Evolutionary conservation across 805 yeast genomes (phyloP).

Genomic region (Nakazawaea ishiwadae): DNA sequence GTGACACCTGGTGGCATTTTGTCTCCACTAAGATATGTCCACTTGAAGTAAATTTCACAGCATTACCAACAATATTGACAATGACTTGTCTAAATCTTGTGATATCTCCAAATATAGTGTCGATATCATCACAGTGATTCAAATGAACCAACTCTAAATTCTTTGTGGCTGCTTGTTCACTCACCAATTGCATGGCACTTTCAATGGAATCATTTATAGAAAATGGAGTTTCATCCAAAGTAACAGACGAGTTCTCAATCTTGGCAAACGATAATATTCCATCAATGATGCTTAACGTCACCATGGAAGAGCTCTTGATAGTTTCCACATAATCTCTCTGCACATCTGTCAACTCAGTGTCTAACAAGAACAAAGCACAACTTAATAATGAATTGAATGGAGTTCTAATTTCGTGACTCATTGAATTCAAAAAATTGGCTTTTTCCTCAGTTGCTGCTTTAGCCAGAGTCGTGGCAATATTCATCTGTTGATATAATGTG

Average conservation of each 20-base stretch:
- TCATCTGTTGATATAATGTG: conserved; percentile 41
- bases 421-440: conserved; percentile 48
- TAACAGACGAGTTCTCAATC: conserved; percentile 50
- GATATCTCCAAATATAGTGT: conserved; percentile 40
- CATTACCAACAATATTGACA: conserved; percentile 48
- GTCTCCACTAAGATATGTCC: conserved; percentile 38
- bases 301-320: conserved; percentile 44
- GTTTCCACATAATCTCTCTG: conserved; percentile 51
- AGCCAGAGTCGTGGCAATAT: conserved; percentile 46
- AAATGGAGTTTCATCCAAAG: conserved; percentile 38
- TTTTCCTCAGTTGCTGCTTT: conserved; percentile 52
- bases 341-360: conserved; percentile 36
- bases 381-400: conserved; percentile 50
- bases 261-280: conserved; percentile 52
- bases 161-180: conserved; percentile 41
- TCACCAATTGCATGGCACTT: conserved; percentile 42
- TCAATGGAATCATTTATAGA: conserved; percentile 40
- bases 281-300: conserved; percentile 47
- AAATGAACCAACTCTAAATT: conserved; percentile 40
- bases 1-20: conserved; percentile 22
- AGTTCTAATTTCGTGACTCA: conserved; percentile 55
- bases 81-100: conserved; percentile 47
- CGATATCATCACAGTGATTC: conserved; percentile 35
- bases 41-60: conserved; percentile 42
- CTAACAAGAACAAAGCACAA: conserved; percentile 43